Percentiles rank a stretch among this genome's conserved stretches.
Evolutionary conservation across 345 rosid genomes (phyloP).

Genomic region (Cardamine resedifolia): DNA sequence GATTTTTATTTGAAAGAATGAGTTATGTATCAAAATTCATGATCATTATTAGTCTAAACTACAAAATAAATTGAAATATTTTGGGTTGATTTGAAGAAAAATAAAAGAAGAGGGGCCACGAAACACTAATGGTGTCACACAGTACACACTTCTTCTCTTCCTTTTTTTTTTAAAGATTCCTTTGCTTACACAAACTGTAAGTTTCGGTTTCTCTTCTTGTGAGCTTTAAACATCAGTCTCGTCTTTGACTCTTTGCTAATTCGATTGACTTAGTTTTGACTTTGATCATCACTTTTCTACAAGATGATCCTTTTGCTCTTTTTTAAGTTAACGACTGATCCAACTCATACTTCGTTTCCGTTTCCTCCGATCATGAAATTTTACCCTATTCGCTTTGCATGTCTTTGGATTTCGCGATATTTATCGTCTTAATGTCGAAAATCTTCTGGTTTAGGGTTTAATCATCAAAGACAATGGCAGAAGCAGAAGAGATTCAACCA

Average conservation of each 20-base stretch:
- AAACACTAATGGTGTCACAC: conserved; percentile 13
- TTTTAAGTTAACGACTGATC: not conserved
- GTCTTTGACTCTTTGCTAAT: not conserved
- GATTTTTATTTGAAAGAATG: not conserved
- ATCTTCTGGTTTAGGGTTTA: not conserved
- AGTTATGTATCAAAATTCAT: not conserved
- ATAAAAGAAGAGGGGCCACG: not conserved
- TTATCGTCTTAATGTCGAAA: not conserved
- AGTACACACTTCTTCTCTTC: not conserved
- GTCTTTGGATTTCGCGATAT: not conserved
- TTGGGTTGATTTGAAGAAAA: not conserved
- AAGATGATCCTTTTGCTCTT: not conserved
- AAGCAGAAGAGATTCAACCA: conserved; percentile 56
- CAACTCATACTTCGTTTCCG: not conserved
- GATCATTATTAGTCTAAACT: too few relatives aligned
- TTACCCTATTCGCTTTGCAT: not conserved
- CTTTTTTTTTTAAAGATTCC: conserved; percentile 21
- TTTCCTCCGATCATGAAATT: not conserved
- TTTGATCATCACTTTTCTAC: conserved; percentile 12
- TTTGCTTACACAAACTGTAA: conserved; percentile 2
- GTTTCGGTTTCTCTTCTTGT: not conserved
- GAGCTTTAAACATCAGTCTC: not conserved
- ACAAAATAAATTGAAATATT: not conserved
- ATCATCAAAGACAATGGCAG: conserved; percentile 35
- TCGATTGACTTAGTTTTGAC: not conserved